These are phyloP conservation scores for Pleurostoma richardsiae DNA, from an alignment of 2,329 filamentous ascomycete genomes.

Conservation along the genomic window DNA sequence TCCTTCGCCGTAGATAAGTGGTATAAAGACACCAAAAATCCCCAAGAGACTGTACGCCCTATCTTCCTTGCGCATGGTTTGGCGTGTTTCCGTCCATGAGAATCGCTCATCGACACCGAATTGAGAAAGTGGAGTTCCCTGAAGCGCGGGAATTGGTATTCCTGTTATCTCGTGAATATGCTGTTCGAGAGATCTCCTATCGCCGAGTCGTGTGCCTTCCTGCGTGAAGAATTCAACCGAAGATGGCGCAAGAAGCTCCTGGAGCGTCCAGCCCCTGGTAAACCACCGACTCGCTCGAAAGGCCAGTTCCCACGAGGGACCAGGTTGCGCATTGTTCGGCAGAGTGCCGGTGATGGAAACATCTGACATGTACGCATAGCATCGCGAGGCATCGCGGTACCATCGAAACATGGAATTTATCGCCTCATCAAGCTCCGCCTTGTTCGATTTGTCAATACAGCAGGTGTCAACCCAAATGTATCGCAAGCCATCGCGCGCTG, in stretches of 20 bases:
- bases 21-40: conserved; percentile 14
- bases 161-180: conserved; percentile 15
- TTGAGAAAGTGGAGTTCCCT: conserved; percentile 6
- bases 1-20: conserved; percentile 13
- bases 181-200: conserved; percentile 15
- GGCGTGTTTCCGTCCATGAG: conserved; percentile 11
- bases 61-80: conserved; percentile 16
- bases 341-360: neutral
- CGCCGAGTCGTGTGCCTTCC: conserved; percentile 13
- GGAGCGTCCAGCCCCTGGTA: conserved; percentile 13
- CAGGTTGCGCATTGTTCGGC: neutral
- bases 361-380: conserved; percentile 7
- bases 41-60: conserved; percentile 16
- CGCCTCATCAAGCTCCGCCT: conserved; percentile 7
- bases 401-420: conserved; percentile 3
- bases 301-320: neutral
- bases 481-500: neutral
- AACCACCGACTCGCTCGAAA: conserved; percentile 4
- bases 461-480: conserved; percentile 5
- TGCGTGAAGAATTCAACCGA: conserved; percentile 19
- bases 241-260: conserved; percentile 16
- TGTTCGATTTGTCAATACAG: conserved; percentile 2
- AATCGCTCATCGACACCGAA: conserved; percentile 17
- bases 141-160: conserved; percentile 12
- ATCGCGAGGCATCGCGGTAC: conserved; percentile 4